Conservation (phyloP, 345 rosid genomes). For the Aquilaria yunnanensis region DNA sequence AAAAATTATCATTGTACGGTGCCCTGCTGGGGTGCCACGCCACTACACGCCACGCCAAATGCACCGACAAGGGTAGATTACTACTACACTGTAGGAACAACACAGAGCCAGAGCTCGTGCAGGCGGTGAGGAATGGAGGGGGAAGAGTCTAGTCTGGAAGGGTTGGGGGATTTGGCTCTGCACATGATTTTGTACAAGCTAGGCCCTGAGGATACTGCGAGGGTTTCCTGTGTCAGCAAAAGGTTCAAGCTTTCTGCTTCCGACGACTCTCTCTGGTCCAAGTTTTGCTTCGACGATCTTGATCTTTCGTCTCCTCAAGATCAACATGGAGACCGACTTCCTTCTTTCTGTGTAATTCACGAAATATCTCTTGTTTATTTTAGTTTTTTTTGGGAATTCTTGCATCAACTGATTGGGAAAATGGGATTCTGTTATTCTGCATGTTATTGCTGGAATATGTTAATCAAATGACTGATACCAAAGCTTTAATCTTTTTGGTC, state of each 20-base stretch:
- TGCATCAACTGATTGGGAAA: too few relatives aligned
- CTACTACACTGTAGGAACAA: too few relatives aligned
- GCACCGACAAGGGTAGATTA: too few relatives aligned
- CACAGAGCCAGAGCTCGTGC: too few relatives aligned
- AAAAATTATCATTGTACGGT: too few relatives aligned
- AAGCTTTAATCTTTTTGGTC: too few relatives aligned
- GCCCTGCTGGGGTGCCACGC: too few relatives aligned
- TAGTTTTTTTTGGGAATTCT: too few relatives aligned
- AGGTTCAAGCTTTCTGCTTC: constrained; percentile 39
- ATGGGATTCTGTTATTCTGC: too few relatives aligned
- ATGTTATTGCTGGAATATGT: too few relatives aligned
- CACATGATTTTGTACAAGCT: constrained; percentile 41
- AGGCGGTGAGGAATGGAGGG: background rate
- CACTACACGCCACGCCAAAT: too few relatives aligned
- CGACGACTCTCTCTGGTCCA: constrained; percentile 76
- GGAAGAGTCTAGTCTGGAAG: constrained; percentile 50
- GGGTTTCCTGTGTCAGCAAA: constrained; percentile 51
- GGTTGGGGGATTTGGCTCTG: constrained; percentile 59
- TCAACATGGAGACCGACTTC: constrained; percentile 42
- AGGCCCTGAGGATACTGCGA: constrained; percentile 42
- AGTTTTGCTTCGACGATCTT: constrained; percentile 52
- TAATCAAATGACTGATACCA: too few relatives aligned
- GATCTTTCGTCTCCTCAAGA: constrained; percentile 59
- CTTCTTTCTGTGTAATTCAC: constrained; percentile 64
- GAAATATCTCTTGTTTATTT: background rate